Evolutionary conservation across 2,329 filamentous ascomycete species (phyloP).

Genomic region (Aspergillus ochraceoroseus): DNA sequence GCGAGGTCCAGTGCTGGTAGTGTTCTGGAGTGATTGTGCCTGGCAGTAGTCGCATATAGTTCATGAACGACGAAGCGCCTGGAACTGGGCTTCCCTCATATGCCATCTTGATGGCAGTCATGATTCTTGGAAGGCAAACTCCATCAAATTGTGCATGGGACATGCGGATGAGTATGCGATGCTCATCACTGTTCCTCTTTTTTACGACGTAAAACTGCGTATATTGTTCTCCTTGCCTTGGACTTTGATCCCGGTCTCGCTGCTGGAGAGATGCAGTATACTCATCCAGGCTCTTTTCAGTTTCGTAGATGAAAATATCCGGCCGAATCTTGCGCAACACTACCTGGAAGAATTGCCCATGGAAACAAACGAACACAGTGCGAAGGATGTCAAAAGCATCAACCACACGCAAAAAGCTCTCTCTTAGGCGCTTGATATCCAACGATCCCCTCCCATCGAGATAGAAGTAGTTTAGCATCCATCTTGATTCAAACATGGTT

Average conservation of each 20-base stretch:
- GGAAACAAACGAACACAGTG: conserved; percentile 58
- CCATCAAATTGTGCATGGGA: conserved; percentile 68
- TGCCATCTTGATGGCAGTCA: conserved; percentile 56
- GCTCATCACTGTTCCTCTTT: conserved; percentile 38
- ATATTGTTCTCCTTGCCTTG: conserved; percentile 57
- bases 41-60: conserved; percentile 43
- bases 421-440: conserved; percentile 44
- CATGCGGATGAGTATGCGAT: conserved; percentile 55
- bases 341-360: conserved; percentile 51
- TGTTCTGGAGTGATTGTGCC: conserved; percentile 44
- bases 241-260: conserved; percentile 52
- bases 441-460: conserved; percentile 49
- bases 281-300: conserved; percentile 48
- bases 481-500: conserved; percentile 35
- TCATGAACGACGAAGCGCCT: conserved; percentile 43
- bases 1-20: conserved; percentile 57
- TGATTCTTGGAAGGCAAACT: conserved; percentile 59
- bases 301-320: conserved; percentile 51
- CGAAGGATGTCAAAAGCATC: conserved; percentile 60
- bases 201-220: conserved; percentile 56
- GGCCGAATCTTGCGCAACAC: conserved; percentile 54
- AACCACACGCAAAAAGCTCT: conserved; percentile 50
- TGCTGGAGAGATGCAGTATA: conserved; percentile 54
- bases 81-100: conserved; percentile 44
- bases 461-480: conserved; percentile 53